Base-by-base conservation (phyloP, 2,329 filamentous ascomycete species). In the Teratosphaeria destructans region DNA sequence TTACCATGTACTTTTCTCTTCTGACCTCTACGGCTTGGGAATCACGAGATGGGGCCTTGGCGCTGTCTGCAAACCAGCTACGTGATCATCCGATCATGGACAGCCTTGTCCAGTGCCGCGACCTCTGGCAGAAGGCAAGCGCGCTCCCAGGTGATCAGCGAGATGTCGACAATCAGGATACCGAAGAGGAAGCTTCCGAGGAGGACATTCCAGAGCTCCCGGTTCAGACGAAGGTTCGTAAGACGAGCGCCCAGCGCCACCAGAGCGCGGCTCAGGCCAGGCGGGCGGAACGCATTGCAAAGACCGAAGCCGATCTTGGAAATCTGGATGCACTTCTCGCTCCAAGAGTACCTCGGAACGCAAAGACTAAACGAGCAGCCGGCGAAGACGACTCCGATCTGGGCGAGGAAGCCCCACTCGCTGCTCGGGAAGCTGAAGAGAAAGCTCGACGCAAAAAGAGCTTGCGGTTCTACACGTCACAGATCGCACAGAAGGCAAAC, bases 401-500 rank as follows among this genome's bases (percentile, higher is more conserved):
- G 71, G 94, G 93, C 67, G 94, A 99, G 69, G 91, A 96, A 72
- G 87, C 89, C 16, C 77, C 80, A 3, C 82, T 97, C 60, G 90
- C 91, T 58, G 85, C 86, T 11, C 82, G 85, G 62, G 85, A 93
- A 62, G 87, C 90, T 0, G 89, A 88, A 52, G 90, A 95, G 69
- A 99, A 99, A 76, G 89, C 87, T 0, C 83, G 85, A 61, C 89
- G 89, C 74, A 96, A 94, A 81, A 96, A 95, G 80, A 90, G 85
- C 64, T 82, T 99, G 60, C 88, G 91, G 63, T 99, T 99, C 80
- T 99, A 99, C 81, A 97, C 95, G 2, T 96, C 92, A 3, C 94
- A 99, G 73, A 94, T 99, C 65, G 88, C 89, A 32, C 93, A 97
- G 73, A 97, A 96, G 76, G 85, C 90, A 59, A 95, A 90, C 77